Percentiles rank a stretch among this genome's conserved stretches.
Evolutionary conservation across 73 alveolate genomes (phyloP).

Genomic region (Durusdinium trenchii): DNA sequence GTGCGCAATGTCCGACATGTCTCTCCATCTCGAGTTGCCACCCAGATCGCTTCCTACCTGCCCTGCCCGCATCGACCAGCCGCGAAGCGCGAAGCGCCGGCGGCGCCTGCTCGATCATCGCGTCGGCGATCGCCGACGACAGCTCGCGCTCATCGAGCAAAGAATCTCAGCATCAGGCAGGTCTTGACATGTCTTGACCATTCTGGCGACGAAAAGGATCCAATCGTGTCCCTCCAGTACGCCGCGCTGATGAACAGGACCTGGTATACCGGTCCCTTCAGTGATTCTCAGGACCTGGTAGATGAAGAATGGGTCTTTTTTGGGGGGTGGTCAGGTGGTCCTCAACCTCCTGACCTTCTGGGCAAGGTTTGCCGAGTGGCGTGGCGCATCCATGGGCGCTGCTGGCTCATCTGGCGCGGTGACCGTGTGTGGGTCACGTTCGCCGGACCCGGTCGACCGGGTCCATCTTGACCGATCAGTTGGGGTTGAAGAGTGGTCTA

Average conservation of each 20-base stretch:
- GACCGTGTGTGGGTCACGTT: background rate
- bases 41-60: background rate
- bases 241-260: background rate
- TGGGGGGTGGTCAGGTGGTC: background rate
- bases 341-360: background rate
- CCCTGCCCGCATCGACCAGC: background rate
- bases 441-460: background rate
- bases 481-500: background rate
- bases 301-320: background rate
- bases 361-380: background rate
- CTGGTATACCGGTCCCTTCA: background rate
- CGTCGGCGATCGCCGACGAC: slow-evolving; percentile 1
- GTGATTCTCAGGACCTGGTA: background rate
- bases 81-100: background rate
- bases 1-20: background rate
- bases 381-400: background rate
- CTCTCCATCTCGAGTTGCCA: background rate
- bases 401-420: slow-evolving; percentile 22
- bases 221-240: background rate
- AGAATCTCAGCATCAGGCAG: background rate
- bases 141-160: background rate
- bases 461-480: background rate
- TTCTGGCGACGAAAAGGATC: background rate
- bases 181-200: background rate
- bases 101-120: slow-evolving; percentile 36